A percentile compares a stretch with the other conserved stretches of the same genome.
phyloP scores from a whole-genome alignment of 2,329 filamentous ascomycete species.

The Aspergillus costaricaensis region DNA sequence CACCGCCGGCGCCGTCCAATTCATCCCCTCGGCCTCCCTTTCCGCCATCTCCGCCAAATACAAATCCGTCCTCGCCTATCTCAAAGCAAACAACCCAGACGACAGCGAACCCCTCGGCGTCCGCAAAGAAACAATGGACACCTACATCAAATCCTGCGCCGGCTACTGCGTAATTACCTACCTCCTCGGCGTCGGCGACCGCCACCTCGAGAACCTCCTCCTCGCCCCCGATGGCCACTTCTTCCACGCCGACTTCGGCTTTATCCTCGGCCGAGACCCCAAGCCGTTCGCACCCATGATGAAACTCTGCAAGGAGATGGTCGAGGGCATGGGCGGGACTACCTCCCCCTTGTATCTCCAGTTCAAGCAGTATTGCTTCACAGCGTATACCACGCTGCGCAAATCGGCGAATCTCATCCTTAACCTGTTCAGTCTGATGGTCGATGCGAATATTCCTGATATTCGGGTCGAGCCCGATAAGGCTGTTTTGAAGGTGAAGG shows the following conservation, averaged over 20 bases:
- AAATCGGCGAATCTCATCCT: slow-evolving; percentile 90
- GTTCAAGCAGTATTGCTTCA: slow-evolving; percentile 95
- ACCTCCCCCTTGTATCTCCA: slow-evolving; percentile 77
- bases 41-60: slow-evolving; percentile 83
- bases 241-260: slow-evolving; percentile 98
- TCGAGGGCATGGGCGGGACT: slow-evolving; percentile 93
- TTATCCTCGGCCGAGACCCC: slow-evolving; percentile 93
- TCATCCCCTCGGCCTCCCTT: slow-evolving; percentile 82
- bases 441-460: slow-evolving; percentile 95
- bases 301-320: slow-evolving; percentile 97
- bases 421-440: slow-evolving; percentile 95
- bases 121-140: slow-evolving; percentile 89
- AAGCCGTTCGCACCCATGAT: slow-evolving; percentile 97
- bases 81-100: slow-evolving; percentile 88
- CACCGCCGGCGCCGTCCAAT: slow-evolving; percentile 87
- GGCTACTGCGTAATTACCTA: slow-evolving; percentile 99
- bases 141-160: slow-evolving; percentile 91
- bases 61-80: slow-evolving; percentile 75
- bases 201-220: slow-evolving; percentile 92
- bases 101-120: slow-evolving; percentile 78
- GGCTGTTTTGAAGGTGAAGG: slow-evolving; percentile 90
- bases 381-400: slow-evolving; percentile 86
- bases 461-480: slow-evolving; percentile 91
- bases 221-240: slow-evolving; percentile 89
- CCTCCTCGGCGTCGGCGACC: slow-evolving; percentile 91